Base-by-base conservation (phyloP, 129 eudicot species). In the Centrapalus pauciflorus region DNA sequence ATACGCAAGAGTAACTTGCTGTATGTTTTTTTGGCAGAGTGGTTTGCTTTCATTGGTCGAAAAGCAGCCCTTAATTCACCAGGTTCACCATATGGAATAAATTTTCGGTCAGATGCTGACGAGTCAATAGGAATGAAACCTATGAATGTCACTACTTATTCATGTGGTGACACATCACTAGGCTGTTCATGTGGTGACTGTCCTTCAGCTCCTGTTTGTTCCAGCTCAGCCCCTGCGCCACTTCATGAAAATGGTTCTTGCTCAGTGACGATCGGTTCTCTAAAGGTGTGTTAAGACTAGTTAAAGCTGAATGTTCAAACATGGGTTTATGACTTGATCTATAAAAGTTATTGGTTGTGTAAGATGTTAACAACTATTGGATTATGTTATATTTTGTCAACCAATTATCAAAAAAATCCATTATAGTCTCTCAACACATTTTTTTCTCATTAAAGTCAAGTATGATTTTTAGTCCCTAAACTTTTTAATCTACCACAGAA, bases 141-240 rank as follows among this genome's bases (percentile, higher is more conserved):
- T 76, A 89, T 94, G 99, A 94, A 94, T 75, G 86, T 77, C 50
- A 78, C 97, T 41, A 78, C 93, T 60, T 94, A 89, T 73, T 80
- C 97, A 60, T 94, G 99, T 57, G 85, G 95, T 71, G 99, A 89
- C 74, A 86, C 93, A 37, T 89, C 99, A 40, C 76, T 94, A 65
- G 97, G 99, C 60, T 94, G 99, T 81, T 94, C 99, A 25, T 94
- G 99, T 79, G 99, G 99, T 78, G 99, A 94, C 80, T 94, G 99
- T 63, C 93, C 93, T 71, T 76, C 90, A 8, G 67, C 99, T 55
- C 37, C 82, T 62, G 87, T 72, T 30, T 94, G 99, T 74, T 72
- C 95, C 20, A 75, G 56, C 56, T 94, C 99, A 34, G 84, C 85
- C 48, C 79, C 85, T 70, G 76, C 85, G 24, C 12, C 76, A 23